Evolutionary conservation across 305 asterid genomes (phyloP).

Genomic region (Solanum hybrid): DNA sequence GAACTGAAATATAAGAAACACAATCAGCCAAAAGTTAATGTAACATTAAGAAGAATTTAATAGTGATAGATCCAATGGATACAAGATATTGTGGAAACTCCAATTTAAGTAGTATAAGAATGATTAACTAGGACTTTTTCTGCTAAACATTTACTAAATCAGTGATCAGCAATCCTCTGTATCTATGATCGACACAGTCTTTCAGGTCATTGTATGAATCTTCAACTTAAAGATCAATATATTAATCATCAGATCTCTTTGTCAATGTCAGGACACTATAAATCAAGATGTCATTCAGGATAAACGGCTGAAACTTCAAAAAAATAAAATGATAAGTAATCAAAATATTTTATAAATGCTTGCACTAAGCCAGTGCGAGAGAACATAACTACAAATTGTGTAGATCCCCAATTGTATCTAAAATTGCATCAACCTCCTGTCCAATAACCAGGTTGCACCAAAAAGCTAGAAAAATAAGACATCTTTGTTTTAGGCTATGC

Average conservation of each 20-base stretch:
- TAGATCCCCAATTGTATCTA: background rate
- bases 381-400: background rate
- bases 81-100: background rate
- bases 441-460: background rate
- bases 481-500: background rate
- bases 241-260: background rate
- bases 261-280: background rate
- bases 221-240: background rate
- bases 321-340: background rate
- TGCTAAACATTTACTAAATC: background rate
- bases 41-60: background rate
- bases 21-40: constrained; percentile 23
- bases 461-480: background rate
- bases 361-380: background rate
- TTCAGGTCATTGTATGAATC: background rate
- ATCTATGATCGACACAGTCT: background rate
- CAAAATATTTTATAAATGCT: background rate
- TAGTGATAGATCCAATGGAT: background rate
- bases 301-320: background rate
- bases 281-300: background rate
- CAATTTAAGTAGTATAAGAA: background rate
- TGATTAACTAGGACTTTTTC: background rate
- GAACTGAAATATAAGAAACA: constrained; percentile 48
- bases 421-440: background rate
- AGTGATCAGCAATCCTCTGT: background rate